Evolutionary conservation across 768 basidiomycete species (phyloP), one percentile per base, ranked within the genome.

Genomic region (Trametes punicea): DNA sequence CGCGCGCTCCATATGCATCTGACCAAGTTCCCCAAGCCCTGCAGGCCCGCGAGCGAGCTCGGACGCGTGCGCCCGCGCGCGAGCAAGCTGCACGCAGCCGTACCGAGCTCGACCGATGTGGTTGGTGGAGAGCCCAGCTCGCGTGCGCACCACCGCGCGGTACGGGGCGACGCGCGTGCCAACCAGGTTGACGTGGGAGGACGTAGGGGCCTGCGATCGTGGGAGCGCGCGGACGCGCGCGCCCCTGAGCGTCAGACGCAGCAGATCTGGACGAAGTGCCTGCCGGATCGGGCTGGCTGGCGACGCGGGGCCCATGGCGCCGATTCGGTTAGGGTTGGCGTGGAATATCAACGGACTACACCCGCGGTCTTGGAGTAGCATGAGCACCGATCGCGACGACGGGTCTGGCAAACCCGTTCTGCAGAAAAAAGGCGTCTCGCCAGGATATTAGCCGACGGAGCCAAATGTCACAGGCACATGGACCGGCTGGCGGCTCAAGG

Each of bases 221-320:
- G 51, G 46, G 46, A 50, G 36, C 42, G 8, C 25, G 9, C 4
- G 31, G 23, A 29, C 21, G 34, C 26, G 15, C 29, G 39, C 26
- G 23, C 31, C 33, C 29, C 33, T 38, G 56, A n/a, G 29, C 15
- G 38, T 18, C 36, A 9, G 26, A 26, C 27, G 31, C 20, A 23
- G 4, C 20, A 31, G 31, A 31, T 38, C 25, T 20, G 23, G 9
- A 7, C 31, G 21, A 26, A 9, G 31, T 25, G 20, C 46, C 40
- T 49, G 55, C 55, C 55, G 15, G 55, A 56, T 56, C 55, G 38
- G 55, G 55, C 52, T 29, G 38, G 27, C 34, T 33, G 42, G 20
- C 51, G 44, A 33, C 15, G 21, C 45, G 27, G 30, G 31, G 31
- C 7, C 31, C 8, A 31, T 36, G 34, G 34, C 34, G 34, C n/a